Evolutionary conservation across 2,329 filamentous ascomycete species (phyloP), one percentile per base, ranked within the genome.

Genomic region (Neoascochyta sp.): DNA sequence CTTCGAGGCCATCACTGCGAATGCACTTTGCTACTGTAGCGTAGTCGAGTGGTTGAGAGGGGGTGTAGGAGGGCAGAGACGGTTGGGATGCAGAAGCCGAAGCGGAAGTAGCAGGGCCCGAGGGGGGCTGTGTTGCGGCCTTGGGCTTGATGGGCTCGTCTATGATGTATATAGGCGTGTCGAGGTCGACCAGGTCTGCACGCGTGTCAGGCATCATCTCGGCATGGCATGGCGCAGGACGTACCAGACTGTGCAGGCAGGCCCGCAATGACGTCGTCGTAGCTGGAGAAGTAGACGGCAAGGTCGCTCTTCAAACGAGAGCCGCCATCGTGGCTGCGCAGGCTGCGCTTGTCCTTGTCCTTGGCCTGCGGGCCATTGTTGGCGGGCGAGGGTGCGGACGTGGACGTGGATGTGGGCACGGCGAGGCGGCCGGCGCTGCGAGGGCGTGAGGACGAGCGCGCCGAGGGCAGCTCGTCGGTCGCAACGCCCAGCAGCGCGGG

Each of bases 221-320:
- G 28, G 14, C 22, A 28, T 7, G 38, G 31, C 11, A 48, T 41
- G 22, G 49, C 40, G 23, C 36, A 27, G 7, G 47, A 47, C 47
- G 60, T 74, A 89, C 88, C 82, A 49, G 82, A 72, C 64, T 89
- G 82, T 50, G 83, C 83, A 21, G 81, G 78, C 42, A 86, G 81
- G 57, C 93, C 86, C 41, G 86, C 88, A 65, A 96, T 87, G 46
- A 95, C 78, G 59, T 94, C 86, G 64, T 95, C 89, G 63, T 95
- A 96, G 54, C 93, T 89, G 29, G 85, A 81, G 56, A 96, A 95
- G 66, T 95, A 96, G 26, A 80, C 76, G 20, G 88, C 82, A 39
- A 96, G 73, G 57, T 95, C 89, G 65, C 88, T 95, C 72, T 93
- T 95, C 66, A 88, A 82, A 48, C 86, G 76, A 29, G 82, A 82